Base-by-base conservation (phyloP, 208 protist species). In the Crithidia acanthocephali region DNA sequence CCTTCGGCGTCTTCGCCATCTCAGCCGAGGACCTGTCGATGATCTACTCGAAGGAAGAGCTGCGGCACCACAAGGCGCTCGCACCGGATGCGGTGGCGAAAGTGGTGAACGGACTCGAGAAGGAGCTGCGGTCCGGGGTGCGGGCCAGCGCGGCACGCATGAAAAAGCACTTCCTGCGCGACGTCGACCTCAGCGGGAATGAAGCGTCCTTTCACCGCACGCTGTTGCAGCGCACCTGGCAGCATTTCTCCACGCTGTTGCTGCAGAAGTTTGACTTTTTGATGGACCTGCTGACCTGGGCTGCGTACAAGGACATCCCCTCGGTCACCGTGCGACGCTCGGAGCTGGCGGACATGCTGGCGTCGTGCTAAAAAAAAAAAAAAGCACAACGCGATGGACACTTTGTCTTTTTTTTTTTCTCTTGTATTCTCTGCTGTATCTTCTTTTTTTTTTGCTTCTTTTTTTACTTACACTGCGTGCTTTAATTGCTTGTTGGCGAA, bases 181-280 rank as follows among this genome's bases (percentile, higher is more conserved):
- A 94, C 70, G 86, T 95, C 4, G 79, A 74, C 68, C 61, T 73
- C 35, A 71, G 51, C 40, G 74, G 83, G 27, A 74, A 77, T 48
- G 88, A 93, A 64, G 85, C 80, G n/a, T 86, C 81, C 7, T 95
- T 96, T 63, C 87, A 95, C 53, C 80, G 79, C 47, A 92, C 84
- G 55, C 81, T 96, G 52, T 71, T 95, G 60, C 92, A 95, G 68
- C 77, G 82, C 9, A 89, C 88, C 22, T 96, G 92, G 90, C 88
- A 89, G 59, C 80, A 94, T 68, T 96, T 93, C 68, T 73, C 74
- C 0, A 70, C 74, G 37, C 61, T 95, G 44, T 58, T 96, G 11
- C 62, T 91, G 55, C 84, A 86, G 58, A 95, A 95, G 71, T 84
- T 93, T 30, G 84, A 85, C 56, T 91, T 94, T 59, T 28, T 96